These are phyloP conservation scores for Nidula microcarpa DNA, from an alignment of 768 basidiomycete species.

Conservation along the genomic window DNA sequence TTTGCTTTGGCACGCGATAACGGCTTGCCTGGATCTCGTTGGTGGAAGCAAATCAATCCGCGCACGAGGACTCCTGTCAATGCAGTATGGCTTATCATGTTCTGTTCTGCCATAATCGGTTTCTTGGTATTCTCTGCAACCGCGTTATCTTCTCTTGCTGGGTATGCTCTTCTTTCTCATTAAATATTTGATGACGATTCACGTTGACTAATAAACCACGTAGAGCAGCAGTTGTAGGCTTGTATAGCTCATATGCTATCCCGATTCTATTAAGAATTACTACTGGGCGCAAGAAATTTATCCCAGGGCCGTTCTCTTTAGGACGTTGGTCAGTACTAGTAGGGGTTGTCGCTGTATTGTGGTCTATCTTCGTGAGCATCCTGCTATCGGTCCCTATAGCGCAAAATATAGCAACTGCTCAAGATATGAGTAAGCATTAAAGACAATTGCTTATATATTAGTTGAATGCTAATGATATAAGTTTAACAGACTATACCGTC, in stretches of 20 bases:
- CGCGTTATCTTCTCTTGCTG: slow-evolving; percentile 28
- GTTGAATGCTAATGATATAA: neutral
- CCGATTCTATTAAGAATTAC: neutral
- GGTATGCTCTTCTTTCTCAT: slow-evolving; percentile 14
- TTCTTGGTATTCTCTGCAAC: slow-evolving; percentile 25
- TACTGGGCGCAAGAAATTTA: neutral
- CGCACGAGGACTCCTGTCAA: slow-evolving; percentile 30
- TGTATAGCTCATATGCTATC: neutral
- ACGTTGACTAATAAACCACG: neutral
- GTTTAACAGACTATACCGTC: neutral
- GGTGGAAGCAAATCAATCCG: slow-evolving; percentile 29
- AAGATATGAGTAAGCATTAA: neutral
- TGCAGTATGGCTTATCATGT: slow-evolving; percentile 34
- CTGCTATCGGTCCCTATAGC: neutral
- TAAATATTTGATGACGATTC: neutral
- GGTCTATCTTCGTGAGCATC: neutral
- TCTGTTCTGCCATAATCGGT: slow-evolving; percentile 21
- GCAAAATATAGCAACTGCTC: neutral
- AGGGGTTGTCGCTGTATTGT: neutral
- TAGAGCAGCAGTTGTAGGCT: neutral
- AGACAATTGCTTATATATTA: neutral
- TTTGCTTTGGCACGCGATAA: slow-evolving; percentile 54
- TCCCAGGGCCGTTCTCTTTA: neutral
- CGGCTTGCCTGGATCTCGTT: slow-evolving; percentile 31
- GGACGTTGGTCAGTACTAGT: neutral